Evolutionary conservation across 768 basidiomycete species (phyloP).

Genomic region (Coprinellus micaceus): DNA sequence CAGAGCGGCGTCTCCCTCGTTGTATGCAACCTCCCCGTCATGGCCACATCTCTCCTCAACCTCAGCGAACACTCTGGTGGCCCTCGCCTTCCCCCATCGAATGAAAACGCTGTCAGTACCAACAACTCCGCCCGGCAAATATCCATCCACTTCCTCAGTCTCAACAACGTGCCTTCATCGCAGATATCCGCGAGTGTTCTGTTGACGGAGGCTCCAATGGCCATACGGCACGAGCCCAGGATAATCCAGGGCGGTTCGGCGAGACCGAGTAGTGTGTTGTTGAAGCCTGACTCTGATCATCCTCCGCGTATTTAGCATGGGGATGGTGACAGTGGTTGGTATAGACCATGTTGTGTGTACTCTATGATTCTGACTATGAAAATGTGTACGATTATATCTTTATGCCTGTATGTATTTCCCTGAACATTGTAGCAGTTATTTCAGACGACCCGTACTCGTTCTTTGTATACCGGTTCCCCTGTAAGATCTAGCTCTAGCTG

Average conservation of each 20-base stretch:
- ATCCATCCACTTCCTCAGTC: not conserved
- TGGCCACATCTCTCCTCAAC: slow-evolving; percentile 23
- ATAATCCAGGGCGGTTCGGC: not conserved
- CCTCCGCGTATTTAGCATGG: not conserved
- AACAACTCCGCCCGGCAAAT: not conserved
- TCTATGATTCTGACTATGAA: too few relatives aligned
- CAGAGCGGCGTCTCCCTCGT: slow-evolving; percentile 34
- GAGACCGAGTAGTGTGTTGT: not conserved
- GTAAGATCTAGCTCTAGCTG: not conserved
- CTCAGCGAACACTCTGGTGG: not conserved
- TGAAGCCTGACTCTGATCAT: not conserved
- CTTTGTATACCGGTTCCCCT: too few relatives aligned
- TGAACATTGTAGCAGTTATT: not conserved
- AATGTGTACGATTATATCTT: too few relatives aligned
- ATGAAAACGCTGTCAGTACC: not conserved
- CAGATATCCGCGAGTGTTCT: not conserved
- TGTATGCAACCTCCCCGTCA: slow-evolving; percentile 38
- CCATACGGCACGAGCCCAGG: not conserved
- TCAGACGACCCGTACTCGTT: too few relatives aligned
- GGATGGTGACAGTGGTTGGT: too few relatives aligned
- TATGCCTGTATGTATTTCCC: not conserved
- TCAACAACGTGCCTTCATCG: not conserved
- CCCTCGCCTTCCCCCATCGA: not conserved
- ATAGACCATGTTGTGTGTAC: too few relatives aligned
- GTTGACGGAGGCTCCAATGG: not conserved